phyloP scores from a whole-genome alignment of 2,329 filamentous ascomycete species.

The Clarireedia monteithiana region DNA sequence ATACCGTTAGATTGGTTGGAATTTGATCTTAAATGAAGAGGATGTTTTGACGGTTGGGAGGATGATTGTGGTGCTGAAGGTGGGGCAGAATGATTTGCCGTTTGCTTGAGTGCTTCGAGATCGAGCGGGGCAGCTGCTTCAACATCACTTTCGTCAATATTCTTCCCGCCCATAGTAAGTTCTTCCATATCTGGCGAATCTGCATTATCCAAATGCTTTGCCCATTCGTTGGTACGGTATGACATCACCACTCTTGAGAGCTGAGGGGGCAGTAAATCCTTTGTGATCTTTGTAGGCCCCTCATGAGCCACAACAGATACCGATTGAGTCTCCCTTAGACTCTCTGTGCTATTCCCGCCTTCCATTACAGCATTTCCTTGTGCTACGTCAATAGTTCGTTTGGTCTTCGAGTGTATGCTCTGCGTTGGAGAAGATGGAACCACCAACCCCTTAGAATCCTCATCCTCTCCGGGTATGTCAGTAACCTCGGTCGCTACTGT shows the following conservation, averaged over 20 bases:
- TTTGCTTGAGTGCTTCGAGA: constrained; percentile 57
- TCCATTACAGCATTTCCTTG: not conserved
- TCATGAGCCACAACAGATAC: constrained; percentile 37
- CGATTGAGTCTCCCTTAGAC: constrained; percentile 19
- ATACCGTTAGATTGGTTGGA: constrained; percentile 14
- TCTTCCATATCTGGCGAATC: constrained; percentile 63
- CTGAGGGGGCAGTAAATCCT: constrained; percentile 58
- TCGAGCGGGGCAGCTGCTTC: constrained; percentile 56
- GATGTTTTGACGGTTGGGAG: constrained; percentile 15
- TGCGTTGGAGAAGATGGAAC: too few species aligned
- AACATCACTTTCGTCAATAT: constrained; percentile 30
- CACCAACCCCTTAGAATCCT: too few species aligned
- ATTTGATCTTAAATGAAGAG: constrained; percentile 13
- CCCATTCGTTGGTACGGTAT: constrained; percentile 93
- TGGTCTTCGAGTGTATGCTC: too few species aligned
- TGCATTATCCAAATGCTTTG: constrained; percentile 75
- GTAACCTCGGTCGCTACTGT: too few species aligned
- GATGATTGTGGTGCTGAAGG: constrained; percentile 10
- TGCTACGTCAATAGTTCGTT: constrained; percentile 11
- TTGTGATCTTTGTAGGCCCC: constrained; percentile 43
- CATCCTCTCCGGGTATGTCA: too few species aligned
- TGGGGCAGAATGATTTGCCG: constrained; percentile 32
- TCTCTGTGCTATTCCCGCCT: not conserved
- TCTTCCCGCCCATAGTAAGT: constrained; percentile 41
- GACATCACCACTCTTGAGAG: constrained; percentile 71